Base-by-base conservation (phyloP, 2,329 filamentous ascomycete genomes). In the Sporothrix globosa region DNA sequence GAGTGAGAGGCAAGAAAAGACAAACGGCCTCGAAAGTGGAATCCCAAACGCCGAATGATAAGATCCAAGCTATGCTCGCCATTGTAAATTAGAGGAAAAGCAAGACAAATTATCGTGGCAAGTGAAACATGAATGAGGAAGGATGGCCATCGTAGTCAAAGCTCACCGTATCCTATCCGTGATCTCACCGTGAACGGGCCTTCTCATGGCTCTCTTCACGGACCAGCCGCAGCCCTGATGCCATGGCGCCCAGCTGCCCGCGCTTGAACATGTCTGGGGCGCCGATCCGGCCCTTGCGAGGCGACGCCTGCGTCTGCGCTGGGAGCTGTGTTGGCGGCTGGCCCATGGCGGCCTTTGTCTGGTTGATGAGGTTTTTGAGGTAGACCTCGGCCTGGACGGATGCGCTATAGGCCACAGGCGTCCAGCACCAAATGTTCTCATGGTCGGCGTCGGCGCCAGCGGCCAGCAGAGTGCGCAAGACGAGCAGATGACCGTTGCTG, bases 321-420 rank as follows among this genome's bases (percentile, higher is more conserved):
- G 11, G 41, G 34, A 4, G 9, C 9, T 44, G 41, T 44, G 17
- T 34, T 34, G 34, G 60, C 2, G 56, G 30, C 19, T 60, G 56
- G 30, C 34, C 44, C 30, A 53, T 27, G 0, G 85, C 84, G 21
- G 27, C 5, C 52, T 74, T 70, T 11, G 46, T 70, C 30, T 72
- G 69, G 0, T 85, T 85, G 4, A 96, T 88, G 69, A 97, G 80
- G 17, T 88, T 88, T 80, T 92, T 92, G 73, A 96, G 89, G 77
- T 96, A 96, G 0, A 93, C 91, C 80, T 96, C 92, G 1, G 92
- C 92, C 77, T 93, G 90, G 9, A 93, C 90, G 0, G 91, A 95
- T 17, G 91, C 88, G 73, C 90, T 92, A 79, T 97, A 97, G 21
- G 90, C 88, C n/a, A 93, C 85, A 0, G 93, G 91, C 1, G 90